Percentiles rank a stretch among this genome's conserved stretches.
Evolutionary conservation across 441 rosid genomes (phyloP).

Genomic region (Gossypium schwendimanii): DNA sequence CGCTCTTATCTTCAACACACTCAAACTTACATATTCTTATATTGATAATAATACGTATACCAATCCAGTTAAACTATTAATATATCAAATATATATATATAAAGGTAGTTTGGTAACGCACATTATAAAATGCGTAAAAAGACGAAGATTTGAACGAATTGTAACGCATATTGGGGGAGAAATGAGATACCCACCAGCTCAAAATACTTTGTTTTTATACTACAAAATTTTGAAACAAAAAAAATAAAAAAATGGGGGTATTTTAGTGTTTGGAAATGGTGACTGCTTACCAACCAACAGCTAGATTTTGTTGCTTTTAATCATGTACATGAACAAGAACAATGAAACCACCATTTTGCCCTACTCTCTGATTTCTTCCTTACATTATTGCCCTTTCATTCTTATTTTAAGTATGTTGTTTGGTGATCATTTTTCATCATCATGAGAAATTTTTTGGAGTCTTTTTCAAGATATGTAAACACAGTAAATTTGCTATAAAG

Average conservation of each 20-base stretch:
- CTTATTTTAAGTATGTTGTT: neutral
- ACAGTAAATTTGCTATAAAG: neutral
- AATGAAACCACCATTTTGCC: neutral
- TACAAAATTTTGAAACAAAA: neutral
- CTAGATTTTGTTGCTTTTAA: slow-evolving; percentile 1
- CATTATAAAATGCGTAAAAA: neutral
- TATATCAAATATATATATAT: neutral
- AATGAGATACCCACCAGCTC: neutral
- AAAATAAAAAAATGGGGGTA: neutral
- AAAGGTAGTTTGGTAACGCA: neutral
- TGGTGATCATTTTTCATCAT: neutral
- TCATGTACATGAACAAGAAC: slow-evolving; percentile 6
- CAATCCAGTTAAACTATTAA: neutral
- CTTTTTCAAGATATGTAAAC: neutral
- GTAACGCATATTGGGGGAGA: slow-evolving; percentile 17
- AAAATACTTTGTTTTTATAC: neutral
- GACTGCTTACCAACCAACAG: slow-evolving; percentile 26
- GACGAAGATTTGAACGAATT: slow-evolving; percentile 4
- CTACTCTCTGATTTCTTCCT: neutral
- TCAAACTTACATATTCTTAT: too few relatives aligned
- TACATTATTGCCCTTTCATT: neutral
- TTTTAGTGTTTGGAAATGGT: slow-evolving; percentile 13
- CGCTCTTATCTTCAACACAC: too few relatives aligned
- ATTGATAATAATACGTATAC: too few relatives aligned
- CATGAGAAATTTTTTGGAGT: neutral